Percentiles rank a stretch among this genome's conserved stretches.
Conservation (phyloP, 805 yeast species). For the Yarrowia sp. region DNA sequence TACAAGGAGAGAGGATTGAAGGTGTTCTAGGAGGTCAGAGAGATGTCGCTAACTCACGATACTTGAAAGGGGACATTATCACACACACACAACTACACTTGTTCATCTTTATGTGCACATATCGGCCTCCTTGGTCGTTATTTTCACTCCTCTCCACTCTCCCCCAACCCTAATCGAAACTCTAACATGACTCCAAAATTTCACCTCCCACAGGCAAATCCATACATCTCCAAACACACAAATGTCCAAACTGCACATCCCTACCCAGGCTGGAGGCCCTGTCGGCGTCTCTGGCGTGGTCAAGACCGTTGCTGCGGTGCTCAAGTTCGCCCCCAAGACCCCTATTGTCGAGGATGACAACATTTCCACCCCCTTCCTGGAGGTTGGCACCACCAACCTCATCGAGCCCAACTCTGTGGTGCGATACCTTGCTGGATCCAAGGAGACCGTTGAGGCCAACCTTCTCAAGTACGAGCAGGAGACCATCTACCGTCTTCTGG, state of each 20-base stretch:
- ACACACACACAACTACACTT: too few relatives aligned
- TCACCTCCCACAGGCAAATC: constrained; percentile 14
- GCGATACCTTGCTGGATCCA: constrained; percentile 51
- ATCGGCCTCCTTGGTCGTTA: too few relatives aligned
- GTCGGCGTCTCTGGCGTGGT: constrained; percentile 35
- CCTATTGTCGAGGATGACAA: constrained; percentile 21
- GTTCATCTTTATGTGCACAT: too few relatives aligned
- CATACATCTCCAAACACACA: constrained; percentile 9
- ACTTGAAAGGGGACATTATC: too few relatives aligned
- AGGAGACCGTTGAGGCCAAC: constrained; percentile 40
- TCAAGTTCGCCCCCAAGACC: constrained; percentile 24
- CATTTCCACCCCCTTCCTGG: constrained; percentile 24
- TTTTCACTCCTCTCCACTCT: neutral
- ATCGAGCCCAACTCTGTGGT: constrained; percentile 62
- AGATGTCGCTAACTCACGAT: too few relatives aligned
- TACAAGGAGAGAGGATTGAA: too few relatives aligned
- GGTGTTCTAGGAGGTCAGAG: too few relatives aligned
- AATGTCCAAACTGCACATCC: constrained; percentile 36
- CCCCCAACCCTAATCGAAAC: constrained; percentile 34
- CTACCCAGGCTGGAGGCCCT: constrained; percentile 34
- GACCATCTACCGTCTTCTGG: constrained; percentile 49
- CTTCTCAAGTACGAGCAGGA: constrained; percentile 52
- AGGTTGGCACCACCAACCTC: constrained; percentile 33
- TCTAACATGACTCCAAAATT: constrained; percentile 33
- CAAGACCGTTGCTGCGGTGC: constrained; percentile 38